Base-by-base conservation (phyloP, 2,329 filamentous ascomycete species). In the Drechslera avenae region DNA sequence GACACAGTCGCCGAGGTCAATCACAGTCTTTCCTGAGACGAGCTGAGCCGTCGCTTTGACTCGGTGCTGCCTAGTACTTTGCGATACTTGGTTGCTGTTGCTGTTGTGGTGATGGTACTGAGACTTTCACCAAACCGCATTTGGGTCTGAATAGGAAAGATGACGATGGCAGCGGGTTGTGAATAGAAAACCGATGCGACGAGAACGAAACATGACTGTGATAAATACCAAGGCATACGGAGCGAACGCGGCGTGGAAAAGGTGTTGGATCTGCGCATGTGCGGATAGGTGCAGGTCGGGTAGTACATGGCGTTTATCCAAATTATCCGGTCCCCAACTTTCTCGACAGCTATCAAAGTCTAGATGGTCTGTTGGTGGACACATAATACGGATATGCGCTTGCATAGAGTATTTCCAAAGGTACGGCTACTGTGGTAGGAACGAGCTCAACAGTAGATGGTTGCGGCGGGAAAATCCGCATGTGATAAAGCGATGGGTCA, bases 71-170 rank as follows among this genome's bases (percentile, higher is more conserved):
- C 37, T 44, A 28, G 28, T 40, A 18, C 28, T 30, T 30, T 14
- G 31, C 43, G 17, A 37, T 42, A 34, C 33, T 32, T 33, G 23
- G 34, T 45, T 26, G 46, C 37, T 33, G 44, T 35, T 48, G 31
- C 41, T 42, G 35, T 43, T 39, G 58, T 52, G 35, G 41, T 48
- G 44, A 23, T 60, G 42, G 12, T 43, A 39, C 43, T 62, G 54
- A 64, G 49, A 69, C 62, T 30, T 16, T 35, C 9, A 19, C 26
- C 17, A 43, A 55, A 39, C 66, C 65, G 57, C 28, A 64, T 68
- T 63, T 39, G 66, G 69, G 62, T 66, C 48, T 72, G 66, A 71
- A 71, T 71, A 71, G 64, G 64, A 64, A 65, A 59, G 28, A 34
- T 21, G 33, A 30, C 18, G 21, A 46, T 37, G 19, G 44, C 26